Evolutionary conservation across 345 rosid genomes (phyloP), one percentile per base, ranked within the genome.

Genomic region (Mallotus nudiflorus): DNA sequence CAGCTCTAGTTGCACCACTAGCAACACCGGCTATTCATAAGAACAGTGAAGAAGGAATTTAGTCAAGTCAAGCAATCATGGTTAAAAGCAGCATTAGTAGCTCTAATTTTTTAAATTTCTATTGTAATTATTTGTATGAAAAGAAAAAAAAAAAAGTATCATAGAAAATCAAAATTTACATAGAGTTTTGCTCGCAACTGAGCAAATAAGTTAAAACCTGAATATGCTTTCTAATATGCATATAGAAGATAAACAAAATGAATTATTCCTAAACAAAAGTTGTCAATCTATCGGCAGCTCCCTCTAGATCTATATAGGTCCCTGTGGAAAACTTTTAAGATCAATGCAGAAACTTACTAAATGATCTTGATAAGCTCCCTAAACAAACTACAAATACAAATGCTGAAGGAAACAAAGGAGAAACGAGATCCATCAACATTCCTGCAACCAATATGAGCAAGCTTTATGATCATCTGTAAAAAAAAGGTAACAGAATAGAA

Each of bases 1-100:
- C 98, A 78, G 98, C 98, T 85, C 98, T 86, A 42, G 98, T 93
- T 54, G 98, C 96, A 82, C 98, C 98, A 80, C 97, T 91, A 63
- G 97, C 98, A 81, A 93, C 98, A 78, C 98, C 96, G 66, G 98
- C 97, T 93, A 77, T 75, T 70, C 27, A 59, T 62, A 62, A 48
- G 55, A 24, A 69, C 4, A 44, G 53, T 0, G 24, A 50, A 42
- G 40, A 64, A 33, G 35, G 63, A 29, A 40, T 62, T 45, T 11
- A 57, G 65, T 55, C 50, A n/a, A 67, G n/a, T 1, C 37, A 33
- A 29, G n/a, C 25, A 63, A 67, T 44, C 52, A 75, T 37, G 50
- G 70, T 49, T 35, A 40, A 60, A 24, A 12, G 16, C 29, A 39
- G 11, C 7, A 28, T 18, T n/a, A 13, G 7, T 65, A 11, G 31